Percentiles rank a stretch among this genome's conserved stretches.
These are phyloP conservation scores for Diutina siamensis DNA, from an alignment of 1,139 yeast genomes.

Conservation along the genomic window DNA sequence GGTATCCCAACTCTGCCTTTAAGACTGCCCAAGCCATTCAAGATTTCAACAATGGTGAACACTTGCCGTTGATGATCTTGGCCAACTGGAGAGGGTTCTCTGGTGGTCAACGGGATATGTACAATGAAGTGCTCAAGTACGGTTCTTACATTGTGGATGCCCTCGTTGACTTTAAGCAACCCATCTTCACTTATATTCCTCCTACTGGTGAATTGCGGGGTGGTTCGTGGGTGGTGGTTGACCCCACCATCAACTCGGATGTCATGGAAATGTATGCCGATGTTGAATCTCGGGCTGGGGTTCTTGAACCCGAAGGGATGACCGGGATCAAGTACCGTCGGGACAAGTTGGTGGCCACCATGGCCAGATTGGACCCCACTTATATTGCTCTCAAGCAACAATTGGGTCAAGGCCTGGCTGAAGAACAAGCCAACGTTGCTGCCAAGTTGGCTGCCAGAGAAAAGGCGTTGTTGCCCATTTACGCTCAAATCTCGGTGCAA, in stretches of 20 bases:
- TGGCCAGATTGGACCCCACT: conserved; percentile 75
- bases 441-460: conserved; percentile 70
- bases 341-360: conserved; percentile 77
- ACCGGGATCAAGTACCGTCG: conserved; percentile 96
- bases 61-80: conserved; percentile 88
- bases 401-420: conserved; percentile 44
- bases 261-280: conserved; percentile 99
- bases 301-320: conserved; percentile 97
- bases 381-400: conserved; percentile 58
- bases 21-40: conserved; percentile 98
- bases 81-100: conserved; percentile 99
- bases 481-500: conserved; percentile 86
- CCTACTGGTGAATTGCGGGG: conserved; percentile 98
- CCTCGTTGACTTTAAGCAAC: conserved; percentile 89
- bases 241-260: conserved; percentile 91
- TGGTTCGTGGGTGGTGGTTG: conserved; percentile 99
- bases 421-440: conserved; percentile 55
- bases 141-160: conserved; percentile 97
- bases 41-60: conserved; percentile 96
- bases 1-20: conserved; percentile 99
- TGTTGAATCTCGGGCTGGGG: conserved; percentile 94
- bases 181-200: conserved; percentile 92
- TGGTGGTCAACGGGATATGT: conserved; percentile 99
- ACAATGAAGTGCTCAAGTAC: conserved; percentile 91
- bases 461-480: conserved; percentile 68